Evolutionary conservation across 2,329 filamentous ascomycete species (phyloP), one percentile per base, ranked within the genome.

Genomic region (Taxawa tesnikishii): DNA sequence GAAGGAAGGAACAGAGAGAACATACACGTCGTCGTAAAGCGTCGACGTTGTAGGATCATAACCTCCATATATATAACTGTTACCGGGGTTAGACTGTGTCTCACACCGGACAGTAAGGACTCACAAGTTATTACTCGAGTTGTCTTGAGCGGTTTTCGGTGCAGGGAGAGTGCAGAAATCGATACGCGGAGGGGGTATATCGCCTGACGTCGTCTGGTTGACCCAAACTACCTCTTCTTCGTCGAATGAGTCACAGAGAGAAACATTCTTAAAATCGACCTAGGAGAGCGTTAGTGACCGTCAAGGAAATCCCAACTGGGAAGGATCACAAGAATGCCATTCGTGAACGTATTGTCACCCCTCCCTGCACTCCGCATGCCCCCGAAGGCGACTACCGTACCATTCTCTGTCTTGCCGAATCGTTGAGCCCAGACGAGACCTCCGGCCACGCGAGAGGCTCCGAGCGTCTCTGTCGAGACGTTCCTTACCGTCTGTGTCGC

Each of bases 1-100:
- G 37, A 65, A 67, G 0, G 60, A 59, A 0, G 62, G 63, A 2
- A 67, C 32, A 1, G 58, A 60, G 2, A 68, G 49, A 5, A 64
- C 52, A 30, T 59, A 62, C 5, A 64, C 45, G 24, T 67, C 62
- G 32, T 68, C 64, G 16, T 49, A 53, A 12, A 40, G 40, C 14
- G 41, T 40, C 7, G 47, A 37, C 8, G 49, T 41, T 9, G 46
- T 57, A 5, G 49, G 50, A 36, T 63, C 49, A 18, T 50, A 51
- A 5, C 67, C 66, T n/a, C 67, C 65, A 34, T 68, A 69, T 29
- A 70, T 29, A 19, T 50, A 54, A 18, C 25, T 31, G 15, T 18
- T 12, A 37, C 29, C 15, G 27, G 11, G 4, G 21, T 15, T 12
- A 10, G 9, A 16, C 9, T 19, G 23, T 13, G 18, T n/a, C n/a